Evolutionary conservation across 768 basidiomycete species (phyloP).

Genomic region (Pulveroboletus sp.): DNA sequence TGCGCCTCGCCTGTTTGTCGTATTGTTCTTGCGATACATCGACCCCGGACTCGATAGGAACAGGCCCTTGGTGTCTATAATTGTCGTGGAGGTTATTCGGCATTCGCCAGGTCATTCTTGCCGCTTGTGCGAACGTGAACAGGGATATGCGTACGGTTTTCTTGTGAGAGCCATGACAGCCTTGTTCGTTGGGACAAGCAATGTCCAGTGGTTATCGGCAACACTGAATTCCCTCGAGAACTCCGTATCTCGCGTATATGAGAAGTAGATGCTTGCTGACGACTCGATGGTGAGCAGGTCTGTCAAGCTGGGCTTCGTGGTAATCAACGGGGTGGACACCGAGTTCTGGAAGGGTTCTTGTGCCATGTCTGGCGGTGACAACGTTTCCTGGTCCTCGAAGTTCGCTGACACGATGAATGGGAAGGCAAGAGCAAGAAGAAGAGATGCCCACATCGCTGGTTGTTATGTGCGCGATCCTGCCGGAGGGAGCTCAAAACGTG

Average conservation of each 20-base stretch:
- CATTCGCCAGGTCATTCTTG: neutral
- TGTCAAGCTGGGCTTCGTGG: slow-evolving; percentile 52
- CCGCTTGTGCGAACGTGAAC: neutral
- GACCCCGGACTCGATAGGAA: slow-evolving; percentile 36
- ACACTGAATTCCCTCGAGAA: slow-evolving; percentile 47
- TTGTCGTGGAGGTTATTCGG: neutral
- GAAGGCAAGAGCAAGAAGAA: slow-evolving; percentile 26
- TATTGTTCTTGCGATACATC: slow-evolving; percentile 65
- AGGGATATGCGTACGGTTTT: slow-evolving; percentile 64
- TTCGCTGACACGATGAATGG: slow-evolving; percentile 31
- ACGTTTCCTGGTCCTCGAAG: slow-evolving; percentile 24
- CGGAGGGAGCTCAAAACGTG: neutral
- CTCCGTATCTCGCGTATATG: slow-evolving; percentile 70
- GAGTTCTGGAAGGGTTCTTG: slow-evolving; percentile 4
- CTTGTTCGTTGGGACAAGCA: slow-evolving; percentile 84
- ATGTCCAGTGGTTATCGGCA: slow-evolving; percentile 37
- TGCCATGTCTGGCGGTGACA: slow-evolving; percentile 16
- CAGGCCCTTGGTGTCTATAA: slow-evolving; percentile 57
- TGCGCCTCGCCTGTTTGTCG: slow-evolving; percentile 52
- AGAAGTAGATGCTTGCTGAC: slow-evolving; percentile 76
- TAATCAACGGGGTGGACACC: slow-evolving; percentile 35
- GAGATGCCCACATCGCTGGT: slow-evolving; percentile 14
- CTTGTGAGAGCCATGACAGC: slow-evolving; percentile 75
- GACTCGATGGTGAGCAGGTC: slow-evolving; percentile 77
- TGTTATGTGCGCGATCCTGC: neutral